Evolutionary conservation across 768 basidiomycete species (phyloP), one percentile per base, ranked within the genome.

Genomic region (Termitomyces sp.): DNA sequence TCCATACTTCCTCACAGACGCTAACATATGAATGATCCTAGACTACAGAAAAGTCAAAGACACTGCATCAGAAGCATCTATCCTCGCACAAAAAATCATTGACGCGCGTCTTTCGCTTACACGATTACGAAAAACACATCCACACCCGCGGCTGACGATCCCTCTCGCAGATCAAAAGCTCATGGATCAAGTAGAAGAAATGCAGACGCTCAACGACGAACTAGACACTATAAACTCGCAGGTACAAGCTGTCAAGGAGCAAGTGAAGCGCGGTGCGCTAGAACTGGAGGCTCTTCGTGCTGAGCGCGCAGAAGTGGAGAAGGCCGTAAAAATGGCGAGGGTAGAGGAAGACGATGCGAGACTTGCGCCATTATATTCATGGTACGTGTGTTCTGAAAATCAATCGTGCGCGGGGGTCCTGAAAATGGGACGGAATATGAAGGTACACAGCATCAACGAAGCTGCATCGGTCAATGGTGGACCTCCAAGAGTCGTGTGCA

Each of bases 101-200:
- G 91, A 94, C 64, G 84, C 91, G 33, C 86, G 89, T 33, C 80
- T 94, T 4, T 81, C 87, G 1, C 76, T 95, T 35, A 86, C 87
- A 7, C 83, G 93, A 1, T 82, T 95, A 16, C 84, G 90, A 18
- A 88, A 93, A 60, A 81, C 86, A 2, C 84, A 95, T 61, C 89
- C 91, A 0, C 81, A 85, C 18, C 87, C 93, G 42, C 82, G 93
- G 10, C 71, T 94, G 32, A 96, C 94, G 0, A 80, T 91, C 32
- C 69, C 83, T 3, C 75, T 85, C 43, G 94, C 94, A 0, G 84
- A 85, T 45, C 77, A 86, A 57, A 83, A 85, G 50, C 82, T 93
- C 2, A 83, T 85, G 10, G 80, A 80, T 11, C 92, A 95, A 60
- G 83, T 89, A n/a, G 77, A 73, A 9, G 82, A 90, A 65, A 90